Base-by-base conservation (phyloP, 768 basidiomycete species). In the Boletus insuetus region DNA sequence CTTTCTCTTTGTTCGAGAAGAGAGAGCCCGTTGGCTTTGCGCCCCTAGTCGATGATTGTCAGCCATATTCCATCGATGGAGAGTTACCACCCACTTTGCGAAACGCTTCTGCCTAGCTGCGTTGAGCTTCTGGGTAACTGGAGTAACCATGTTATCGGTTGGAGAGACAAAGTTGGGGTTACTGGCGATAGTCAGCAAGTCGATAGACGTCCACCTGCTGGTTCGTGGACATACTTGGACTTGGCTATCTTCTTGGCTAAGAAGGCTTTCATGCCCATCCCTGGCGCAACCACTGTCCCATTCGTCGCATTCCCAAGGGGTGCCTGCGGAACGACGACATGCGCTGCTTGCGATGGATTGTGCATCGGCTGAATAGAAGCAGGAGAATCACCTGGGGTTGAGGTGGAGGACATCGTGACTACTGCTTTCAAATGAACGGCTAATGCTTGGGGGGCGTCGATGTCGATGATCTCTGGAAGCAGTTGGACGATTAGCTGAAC, bases 21-120 rank as follows among this genome's bases (percentile, higher is more conserved):
- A 91, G 78, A 51, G 79, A 76, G 2, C 83, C 71, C 61, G 75
- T 78, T 34, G 87, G 84, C 66, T 85, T 86, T 10, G 78, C 70
- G 13, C 80, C 82, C 69, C 87, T 89, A 63, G 31, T 32, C 12
- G 19, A 9, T 39, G 45, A 3, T 31, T 16, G 43, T 61, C 39
- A 62, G 43, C 6, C 26, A 49, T 37, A 41, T 35, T 49, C 52
- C 19, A 57, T 51, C n/a, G 47, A 46, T 47, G 24, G 20, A 53
- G 14, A 24, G 35, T 51, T 4, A 38, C 42, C 32, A 77, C 86
- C 37, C 60, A 96, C 96, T 93, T 97, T 55, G 72, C 77, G 69
- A 97, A 98, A 65, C 92, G 93, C 73, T 93, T 92, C 80, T 96
- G 94, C 81, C 85, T 95, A 4, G 89, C 88, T 17, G 89, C 90